Evolutionary conservation across 2,329 filamentous ascomycete species (phyloP).

Genomic region (Penicillium sp.): DNA sequence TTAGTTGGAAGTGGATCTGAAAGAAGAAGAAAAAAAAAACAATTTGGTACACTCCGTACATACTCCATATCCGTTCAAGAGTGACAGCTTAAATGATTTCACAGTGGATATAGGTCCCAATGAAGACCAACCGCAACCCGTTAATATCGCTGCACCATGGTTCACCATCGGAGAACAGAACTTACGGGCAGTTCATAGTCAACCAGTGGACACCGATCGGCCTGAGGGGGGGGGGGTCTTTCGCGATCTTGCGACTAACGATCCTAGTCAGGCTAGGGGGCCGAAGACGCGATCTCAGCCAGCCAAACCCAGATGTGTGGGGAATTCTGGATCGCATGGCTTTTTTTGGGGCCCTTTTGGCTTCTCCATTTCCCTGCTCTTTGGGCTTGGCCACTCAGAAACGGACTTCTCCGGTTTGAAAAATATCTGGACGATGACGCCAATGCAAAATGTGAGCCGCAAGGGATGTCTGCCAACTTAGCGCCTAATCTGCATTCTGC

Average conservation of each 20-base stretch:
- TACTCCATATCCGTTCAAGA: not conserved
- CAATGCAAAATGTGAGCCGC: slow-evolving; percentile 27
- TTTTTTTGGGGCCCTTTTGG: not conserved
- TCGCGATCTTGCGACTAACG: slow-evolving; percentile 22
- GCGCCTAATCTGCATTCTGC: slow-evolving; percentile 10
- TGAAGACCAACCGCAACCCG: not conserved
- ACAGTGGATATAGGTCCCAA: not conserved
- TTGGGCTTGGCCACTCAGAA: slow-evolving; percentile 8
- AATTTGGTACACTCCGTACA: not conserved
- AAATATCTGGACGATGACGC: slow-evolving; percentile 14
- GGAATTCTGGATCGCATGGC: slow-evolving; percentile 24
- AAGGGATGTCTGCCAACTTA: slow-evolving; percentile 20
- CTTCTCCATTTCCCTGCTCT: slow-evolving; percentile 6
- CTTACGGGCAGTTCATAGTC: slow-evolving; percentile 10
- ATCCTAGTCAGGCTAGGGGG: slow-evolving; percentile 19
- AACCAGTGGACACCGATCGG: slow-evolving; percentile 27
- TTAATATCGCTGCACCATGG: slow-evolving; percentile 3
- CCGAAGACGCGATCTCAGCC: slow-evolving; percentile 22
- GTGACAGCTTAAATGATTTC: not conserved
- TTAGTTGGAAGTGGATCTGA: not conserved
- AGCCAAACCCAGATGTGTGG: slow-evolving; percentile 27
- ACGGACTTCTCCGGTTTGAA: slow-evolving; percentile 24
- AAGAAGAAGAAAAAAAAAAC: no score
- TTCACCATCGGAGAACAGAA: slow-evolving; percentile 9
- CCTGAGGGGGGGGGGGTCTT: slow-evolving; percentile 14